A percentile compares a stretch with the other conserved stretches of the same genome.
Evolutionary conservation across 805 yeast genomes (phyloP).

Genomic region (Kodamaea restingae): DNA sequence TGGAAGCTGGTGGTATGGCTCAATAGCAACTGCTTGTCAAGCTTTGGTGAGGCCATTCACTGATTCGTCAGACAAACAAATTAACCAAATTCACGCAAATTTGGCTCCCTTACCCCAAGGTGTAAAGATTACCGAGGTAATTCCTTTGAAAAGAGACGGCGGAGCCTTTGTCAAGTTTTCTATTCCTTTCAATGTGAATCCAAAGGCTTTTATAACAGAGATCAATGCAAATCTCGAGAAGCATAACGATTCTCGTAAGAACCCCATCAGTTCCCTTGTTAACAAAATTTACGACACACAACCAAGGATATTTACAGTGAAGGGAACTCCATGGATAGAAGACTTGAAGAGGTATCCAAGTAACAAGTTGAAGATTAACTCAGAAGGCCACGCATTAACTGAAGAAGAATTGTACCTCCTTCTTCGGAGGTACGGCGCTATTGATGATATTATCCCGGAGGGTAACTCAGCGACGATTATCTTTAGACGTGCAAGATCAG

Average conservation of each 20-base stretch:
- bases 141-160: constrained; percentile 79
- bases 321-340: constrained; percentile 95
- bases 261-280: constrained; percentile 9
- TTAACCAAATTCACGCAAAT: constrained; percentile 15
- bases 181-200: constrained; percentile 49
- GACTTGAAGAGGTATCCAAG: constrained; percentile 80
- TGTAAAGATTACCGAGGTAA: constrained; percentile 50
- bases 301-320: constrained; percentile 66
- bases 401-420: constrained; percentile 79
- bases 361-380: constrained; percentile 55
- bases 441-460: constrained; percentile 65
- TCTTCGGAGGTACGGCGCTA: constrained; percentile 83
- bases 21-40: constrained; percentile 20
- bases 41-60: constrained; percentile 16
- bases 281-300: constrained; percentile 18
- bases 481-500: constrained; percentile 57
- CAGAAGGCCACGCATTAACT: constrained; percentile 70
- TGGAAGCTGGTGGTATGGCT: constrained; percentile 21
- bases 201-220: constrained; percentile 49
- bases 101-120: constrained; percentile 29
- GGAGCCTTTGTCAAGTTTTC: constrained; percentile 85
- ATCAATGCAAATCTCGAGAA: constrained; percentile 45
- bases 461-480: constrained; percentile 42
- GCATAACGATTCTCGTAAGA: constrained; percentile 12
- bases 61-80: constrained; percentile 15